Evolutionary conservation across 2,329 filamentous ascomycete species (phyloP).

Genomic region (Pseudomassariella vexata): DNA sequence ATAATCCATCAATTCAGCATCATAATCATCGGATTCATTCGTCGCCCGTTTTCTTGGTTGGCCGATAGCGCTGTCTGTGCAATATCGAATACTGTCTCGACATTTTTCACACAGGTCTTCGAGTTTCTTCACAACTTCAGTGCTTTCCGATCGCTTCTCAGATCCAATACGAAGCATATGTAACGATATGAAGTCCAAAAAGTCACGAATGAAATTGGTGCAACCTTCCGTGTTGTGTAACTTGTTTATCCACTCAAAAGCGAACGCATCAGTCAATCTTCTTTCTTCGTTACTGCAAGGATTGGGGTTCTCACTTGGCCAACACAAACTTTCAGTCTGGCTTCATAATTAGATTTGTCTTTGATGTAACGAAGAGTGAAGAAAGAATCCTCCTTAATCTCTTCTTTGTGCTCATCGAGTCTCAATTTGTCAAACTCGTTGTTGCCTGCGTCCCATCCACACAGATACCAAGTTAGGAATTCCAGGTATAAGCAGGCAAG

Average conservation of each 20-base stretch:
- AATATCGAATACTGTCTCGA: neutral
- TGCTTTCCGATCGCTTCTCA: neutral
- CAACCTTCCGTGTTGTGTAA: neutral
- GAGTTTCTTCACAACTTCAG: neutral
- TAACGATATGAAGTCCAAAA: neutral
- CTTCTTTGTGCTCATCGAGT: neutral
- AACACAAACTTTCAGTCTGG: neutral
- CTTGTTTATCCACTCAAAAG: neutral
- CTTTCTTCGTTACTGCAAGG: no score
- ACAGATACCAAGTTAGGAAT: conserved; percentile 12
- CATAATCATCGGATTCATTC: no score
- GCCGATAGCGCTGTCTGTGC: no score
- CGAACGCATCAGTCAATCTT: no score
- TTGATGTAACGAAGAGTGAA: neutral
- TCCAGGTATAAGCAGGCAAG: conserved; percentile 11
- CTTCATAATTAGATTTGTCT: neutral
- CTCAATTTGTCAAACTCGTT: neutral
- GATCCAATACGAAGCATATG: neutral
- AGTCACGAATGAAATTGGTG: neutral
- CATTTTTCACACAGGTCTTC: neutral
- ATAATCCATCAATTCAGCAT: no score
- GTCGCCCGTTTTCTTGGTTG: no score
- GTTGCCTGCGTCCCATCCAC: conserved; percentile 10
- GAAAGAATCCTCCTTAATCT: neutral
- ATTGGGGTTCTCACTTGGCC: neutral